phyloP scores from a whole-genome alignment of 352 stramenopile species.

The Phytopythium litorale region DNA sequence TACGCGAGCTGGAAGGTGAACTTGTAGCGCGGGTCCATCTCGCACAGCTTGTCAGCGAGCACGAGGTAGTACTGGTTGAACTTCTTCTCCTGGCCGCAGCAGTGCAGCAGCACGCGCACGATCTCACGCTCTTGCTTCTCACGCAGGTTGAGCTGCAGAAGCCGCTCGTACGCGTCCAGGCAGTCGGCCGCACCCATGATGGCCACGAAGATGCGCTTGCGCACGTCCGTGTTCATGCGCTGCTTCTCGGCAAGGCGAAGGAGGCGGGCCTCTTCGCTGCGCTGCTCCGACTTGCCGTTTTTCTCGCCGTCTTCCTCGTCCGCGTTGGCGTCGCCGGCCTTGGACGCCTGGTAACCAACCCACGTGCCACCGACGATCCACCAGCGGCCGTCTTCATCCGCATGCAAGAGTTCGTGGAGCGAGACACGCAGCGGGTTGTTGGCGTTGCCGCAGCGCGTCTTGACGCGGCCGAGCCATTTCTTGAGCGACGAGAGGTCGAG shows the following conservation, averaged over 20 bases:
- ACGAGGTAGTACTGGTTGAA: constrained; percentile 97
- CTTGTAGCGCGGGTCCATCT: constrained; percentile 93
- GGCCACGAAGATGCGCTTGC: constrained; percentile 95
- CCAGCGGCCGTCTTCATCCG: constrained; percentile 91
- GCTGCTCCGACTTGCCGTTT: constrained; percentile 11
- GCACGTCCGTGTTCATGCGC: constrained; percentile 96
- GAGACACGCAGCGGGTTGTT: constrained; percentile 74
- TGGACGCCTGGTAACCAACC: constrained; percentile 66
- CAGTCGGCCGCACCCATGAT: constrained; percentile 96
- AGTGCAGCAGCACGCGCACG: constrained; percentile 95
- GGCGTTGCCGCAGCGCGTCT: constrained; percentile 78
- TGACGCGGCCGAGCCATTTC: constrained; percentile 95
- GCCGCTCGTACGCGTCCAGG: constrained; percentile 95
- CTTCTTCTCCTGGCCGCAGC: constrained; percentile 72
- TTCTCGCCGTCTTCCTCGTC: constrained; percentile 17
- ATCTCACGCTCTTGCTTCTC: constrained; percentile 93
- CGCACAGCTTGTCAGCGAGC: constrained; percentile 91
- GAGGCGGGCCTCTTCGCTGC: constrained; percentile 61
- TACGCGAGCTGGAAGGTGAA: constrained; percentile 96
- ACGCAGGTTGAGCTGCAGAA: constrained; percentile 89
- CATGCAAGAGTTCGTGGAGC: constrained; percentile 69
- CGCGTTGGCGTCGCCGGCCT: constrained; percentile 8
- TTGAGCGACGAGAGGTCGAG: constrained; percentile 82
- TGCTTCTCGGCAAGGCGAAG: constrained; percentile 93
- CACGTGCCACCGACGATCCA: constrained; percentile 96